Evolutionary conservation across 139 green algal genomes (phyloP).

Genomic region (Yamagishiella unicocca): DNA sequence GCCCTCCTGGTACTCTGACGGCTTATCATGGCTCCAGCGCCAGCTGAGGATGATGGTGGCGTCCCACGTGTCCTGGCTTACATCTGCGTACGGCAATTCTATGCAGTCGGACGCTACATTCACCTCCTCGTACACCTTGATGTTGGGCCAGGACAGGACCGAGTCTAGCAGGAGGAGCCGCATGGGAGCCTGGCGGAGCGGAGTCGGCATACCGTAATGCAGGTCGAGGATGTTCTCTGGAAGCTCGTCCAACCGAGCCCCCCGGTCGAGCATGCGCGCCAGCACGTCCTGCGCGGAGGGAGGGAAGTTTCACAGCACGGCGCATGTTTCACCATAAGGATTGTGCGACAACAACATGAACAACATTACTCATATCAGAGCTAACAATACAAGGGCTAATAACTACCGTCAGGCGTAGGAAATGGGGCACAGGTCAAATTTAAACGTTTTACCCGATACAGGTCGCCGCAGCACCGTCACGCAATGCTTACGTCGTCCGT

Average conservation of each 20-base stretch:
- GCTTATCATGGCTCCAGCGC: neutral
- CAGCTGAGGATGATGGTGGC: neutral
- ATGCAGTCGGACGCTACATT: neutral
- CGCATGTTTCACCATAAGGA: neutral
- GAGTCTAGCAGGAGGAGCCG: constrained; percentile 16
- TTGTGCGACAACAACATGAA: neutral
- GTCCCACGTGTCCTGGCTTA: neutral
- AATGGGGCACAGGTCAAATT: neutral
- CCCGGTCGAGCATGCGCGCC: neutral
- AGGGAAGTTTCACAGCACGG: no score
- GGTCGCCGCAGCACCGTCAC: neutral
- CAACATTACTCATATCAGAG: no score
- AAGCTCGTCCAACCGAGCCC: neutral
- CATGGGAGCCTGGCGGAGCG: neutral
- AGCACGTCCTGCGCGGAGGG: neutral
- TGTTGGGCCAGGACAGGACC: neutral
- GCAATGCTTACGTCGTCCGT: neutral
- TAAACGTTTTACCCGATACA: no score
- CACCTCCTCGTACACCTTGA: constrained; percentile 18
- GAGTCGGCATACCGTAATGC: constrained; percentile 16
- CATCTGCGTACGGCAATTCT: neutral
- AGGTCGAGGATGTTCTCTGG: constrained; percentile 16
- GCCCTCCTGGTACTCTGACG: neutral
- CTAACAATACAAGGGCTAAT: no score
- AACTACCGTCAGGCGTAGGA: neutral